phyloP scores from a whole-genome alignment of 2,329 filamentous ascomycete species.

The Arthrobotrys conoides region DNA sequence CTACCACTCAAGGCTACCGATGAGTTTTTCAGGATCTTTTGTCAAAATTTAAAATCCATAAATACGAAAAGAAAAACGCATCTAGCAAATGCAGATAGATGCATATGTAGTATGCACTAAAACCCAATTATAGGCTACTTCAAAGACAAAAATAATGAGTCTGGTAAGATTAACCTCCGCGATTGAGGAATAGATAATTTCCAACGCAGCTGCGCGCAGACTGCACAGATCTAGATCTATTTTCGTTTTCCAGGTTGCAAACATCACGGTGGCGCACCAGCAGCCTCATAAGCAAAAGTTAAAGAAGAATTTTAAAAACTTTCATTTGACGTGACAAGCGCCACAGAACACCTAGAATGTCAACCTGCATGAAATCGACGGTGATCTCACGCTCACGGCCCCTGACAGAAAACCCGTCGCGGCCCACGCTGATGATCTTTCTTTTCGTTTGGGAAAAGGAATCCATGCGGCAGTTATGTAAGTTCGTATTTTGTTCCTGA shows the following conservation, averaged over 20 bases:
- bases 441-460: constrained; percentile 13
- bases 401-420: constrained; percentile 30
- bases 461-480: constrained; percentile 31
- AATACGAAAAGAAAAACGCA: not conserved
- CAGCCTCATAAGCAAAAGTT: constrained; percentile 4
- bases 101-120: not conserved
- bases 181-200: constrained; percentile 4
- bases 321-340: constrained; percentile 34
- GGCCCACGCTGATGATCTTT: constrained; percentile 15
- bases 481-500: constrained; percentile 34
- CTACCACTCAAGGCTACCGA: not conserved
- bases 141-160: not conserved
- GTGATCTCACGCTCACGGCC: constrained; percentile 13
- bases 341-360: constrained; percentile 16
- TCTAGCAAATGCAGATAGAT: not conserved
- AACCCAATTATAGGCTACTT: not conserved
- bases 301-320: not conserved
- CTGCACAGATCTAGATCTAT: constrained; percentile 9
- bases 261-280: constrained; percentile 8
- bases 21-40: not conserved
- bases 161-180: constrained; percentile 3
- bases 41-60: too few relatives aligned
- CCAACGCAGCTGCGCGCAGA: not conserved
- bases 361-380: constrained; percentile 9
- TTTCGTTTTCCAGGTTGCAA: constrained; percentile 5